Evolutionary conservation across 345 rosid species (phyloP).

Genomic region (Hypericum perforatum): DNA sequence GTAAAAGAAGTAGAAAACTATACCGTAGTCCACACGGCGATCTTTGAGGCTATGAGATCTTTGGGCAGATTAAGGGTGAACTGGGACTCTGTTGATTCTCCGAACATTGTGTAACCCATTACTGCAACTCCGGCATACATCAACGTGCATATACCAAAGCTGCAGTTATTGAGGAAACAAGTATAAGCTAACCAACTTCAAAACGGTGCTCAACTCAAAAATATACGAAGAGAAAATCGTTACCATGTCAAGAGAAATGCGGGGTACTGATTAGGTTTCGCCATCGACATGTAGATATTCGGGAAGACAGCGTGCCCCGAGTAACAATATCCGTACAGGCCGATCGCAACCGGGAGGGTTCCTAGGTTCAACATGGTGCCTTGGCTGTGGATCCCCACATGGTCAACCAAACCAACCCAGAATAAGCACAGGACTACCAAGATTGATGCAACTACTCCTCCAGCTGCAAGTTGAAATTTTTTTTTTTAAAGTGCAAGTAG

Average conservation of each 20-base stretch:
- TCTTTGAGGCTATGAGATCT: conserved; percentile 75
- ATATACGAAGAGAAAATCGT: not conserved
- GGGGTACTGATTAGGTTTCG: conserved; percentile 58
- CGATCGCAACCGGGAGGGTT: conserved; percentile 87
- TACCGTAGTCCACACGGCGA: conserved; percentile 90
- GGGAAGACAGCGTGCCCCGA: conserved; percentile 99
- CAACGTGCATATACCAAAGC: conserved; percentile 59
- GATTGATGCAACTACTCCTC: conserved; percentile 88
- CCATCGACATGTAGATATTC: conserved; percentile 91
- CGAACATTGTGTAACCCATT: conserved; percentile 90
- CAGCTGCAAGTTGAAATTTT: conserved; percentile 38
- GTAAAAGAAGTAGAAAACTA: no score
- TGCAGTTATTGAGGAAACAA: conserved; percentile 15
- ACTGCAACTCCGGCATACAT: conserved; percentile 80
- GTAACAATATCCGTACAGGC: conserved; percentile 88
- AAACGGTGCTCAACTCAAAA: not conserved
- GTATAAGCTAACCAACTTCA: not conserved
- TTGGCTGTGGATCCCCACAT: conserved; percentile 56
- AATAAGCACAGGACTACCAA: conserved; percentile 73
- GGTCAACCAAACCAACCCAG: conserved; percentile 80
- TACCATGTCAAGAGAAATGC: conserved; percentile 69
- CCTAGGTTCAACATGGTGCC: conserved; percentile 55
- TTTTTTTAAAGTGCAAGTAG: not conserved
- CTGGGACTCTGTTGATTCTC: conserved; percentile 63
- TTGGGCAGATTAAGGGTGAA: conserved; percentile 88